Evolutionary conservation across 2,329 filamentous ascomycete genomes (phyloP), one percentile per base, ranked within the genome.

Genomic region (Leptographium wingfieldii): DNA sequence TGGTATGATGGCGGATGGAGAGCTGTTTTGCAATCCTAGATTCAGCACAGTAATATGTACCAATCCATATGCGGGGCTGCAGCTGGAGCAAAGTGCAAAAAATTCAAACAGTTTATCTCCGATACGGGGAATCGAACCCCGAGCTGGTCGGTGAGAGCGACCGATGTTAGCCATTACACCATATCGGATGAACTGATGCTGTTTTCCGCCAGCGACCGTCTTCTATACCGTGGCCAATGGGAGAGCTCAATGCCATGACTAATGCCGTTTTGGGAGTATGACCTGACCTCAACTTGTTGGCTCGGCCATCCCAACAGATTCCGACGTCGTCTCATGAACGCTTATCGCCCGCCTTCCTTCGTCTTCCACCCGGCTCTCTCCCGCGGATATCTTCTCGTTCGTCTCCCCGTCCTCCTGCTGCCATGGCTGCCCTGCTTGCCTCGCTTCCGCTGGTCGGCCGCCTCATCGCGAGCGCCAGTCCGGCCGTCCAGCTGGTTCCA

Each of bases 401-500:
- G 2, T 25, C 14, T 10, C 22, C 22, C 48, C 29, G 10, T 5
- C 22, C 22, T 1, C 27, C 6, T 10, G 27, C 27, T 19, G 14
- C 19, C 27, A 54, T 29, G 31, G 57, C 56, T 33, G 38, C n/a
- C 55, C 25, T 49, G 19, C 52, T 55, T 38, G 35, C 59, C 10
- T 67, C 68, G 40, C 61, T 72, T 46, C 69, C 69, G 40, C 52
- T 69, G 43, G 63, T 70, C 57, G 67, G 67, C 62, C 66, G 69
- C 48, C 65, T 72, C 53, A 60, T 69, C 49, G 61, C 43, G 3
- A n/a, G 62, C 11, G 56, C 60, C 14, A 40, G 70, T 19, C 69
- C 70, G 59, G 70, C 74, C 55, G 80, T 85, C 66, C 68, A 77
- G 58, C 69, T 96, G 7, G 78, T 87, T 10, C 77, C 87, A 0